phyloP scores from a whole-genome alignment of 768 basidiomycete species.

The Gloeopeniophorella convolvens region DNA sequence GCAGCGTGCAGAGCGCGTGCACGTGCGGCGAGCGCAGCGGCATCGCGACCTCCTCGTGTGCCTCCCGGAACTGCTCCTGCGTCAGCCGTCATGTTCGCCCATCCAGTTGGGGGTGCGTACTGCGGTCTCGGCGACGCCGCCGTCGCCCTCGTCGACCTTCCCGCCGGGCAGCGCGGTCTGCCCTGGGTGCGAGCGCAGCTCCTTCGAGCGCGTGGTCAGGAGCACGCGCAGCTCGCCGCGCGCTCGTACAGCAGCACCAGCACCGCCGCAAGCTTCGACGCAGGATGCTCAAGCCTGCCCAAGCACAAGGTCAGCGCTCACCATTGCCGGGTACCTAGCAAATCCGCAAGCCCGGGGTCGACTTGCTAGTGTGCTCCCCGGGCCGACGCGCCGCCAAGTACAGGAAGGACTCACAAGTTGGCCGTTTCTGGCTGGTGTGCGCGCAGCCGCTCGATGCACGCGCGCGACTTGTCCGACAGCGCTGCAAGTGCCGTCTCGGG shows the following conservation, averaged over 20 bases:
- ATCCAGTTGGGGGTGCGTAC: conserved; percentile 41
- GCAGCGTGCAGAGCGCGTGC: conserved; percentile 52
- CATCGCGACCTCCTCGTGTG: conserved; percentile 76
- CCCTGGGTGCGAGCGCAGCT: conserved; percentile 66
- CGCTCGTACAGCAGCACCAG: conserved; percentile 74
- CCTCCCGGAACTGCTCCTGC: conserved; percentile 62
- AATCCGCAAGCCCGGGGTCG: too few species aligned
- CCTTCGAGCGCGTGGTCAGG: conserved; percentile 79
- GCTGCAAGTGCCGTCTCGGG: not conserved
- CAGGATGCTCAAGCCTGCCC: too few species aligned
- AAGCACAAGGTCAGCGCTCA: too few species aligned
- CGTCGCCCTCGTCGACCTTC: conserved; percentile 62
- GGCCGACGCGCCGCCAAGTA: not conserved
- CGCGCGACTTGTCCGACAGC: conserved; percentile 10
- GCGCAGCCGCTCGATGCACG: conserved; percentile 13
- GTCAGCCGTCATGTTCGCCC: too few species aligned
- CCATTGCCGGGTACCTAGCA: too few species aligned
- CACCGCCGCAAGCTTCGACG: conserved; percentile 60
- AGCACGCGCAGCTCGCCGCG: conserved; percentile 62
- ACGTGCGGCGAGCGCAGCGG: conserved; percentile 51
- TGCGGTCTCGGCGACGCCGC: conserved; percentile 60
- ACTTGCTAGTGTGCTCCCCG: too few species aligned
- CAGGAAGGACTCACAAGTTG: not conserved
- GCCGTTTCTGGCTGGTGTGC: conserved; percentile 4
- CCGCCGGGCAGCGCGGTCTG: conserved; percentile 84